Base-by-base conservation (phyloP, 805 yeast genomes). In the Starmera dryadoides region DNA sequence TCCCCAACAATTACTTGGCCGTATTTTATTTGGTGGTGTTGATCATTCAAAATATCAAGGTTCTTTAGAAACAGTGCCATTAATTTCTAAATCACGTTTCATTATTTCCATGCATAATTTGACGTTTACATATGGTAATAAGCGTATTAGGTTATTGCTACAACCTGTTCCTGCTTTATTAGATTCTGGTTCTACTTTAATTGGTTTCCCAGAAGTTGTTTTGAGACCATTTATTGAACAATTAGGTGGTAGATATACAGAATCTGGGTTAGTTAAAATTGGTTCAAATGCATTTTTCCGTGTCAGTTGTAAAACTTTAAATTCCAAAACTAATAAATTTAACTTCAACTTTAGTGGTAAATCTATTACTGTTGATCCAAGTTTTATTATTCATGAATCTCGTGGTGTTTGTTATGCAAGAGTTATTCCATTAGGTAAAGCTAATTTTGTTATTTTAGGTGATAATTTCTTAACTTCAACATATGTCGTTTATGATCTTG, bases 401-500 rank as follows among this genome's bases (percentile, higher is more conserved):
- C 41, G 44, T n/a, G 39, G 41, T 16, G 45, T 14, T 15, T 28
- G 30, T 15, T 28, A 14, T 28, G 30, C 30, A 6, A 28, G 10
- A 6, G 30, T 28, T 11, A 12, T 15, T 17, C 19, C 32, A n/a
- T 17, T 30, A 15, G 32, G 19, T 30, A 11, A n/a, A 9, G 19
- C 17, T 6, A 11, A 15, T 8, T 30, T 16, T 17, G 52, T 68
- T 7, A 62, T 75, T 35, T 58, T 79, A 32, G 86, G 85, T 36
- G 83, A 77, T 52, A 66, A 68, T 44, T 68, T 79, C 48, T 61
- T 79, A 44, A 64, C 78, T 37, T 68, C 73, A 41, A 79, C 81
- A 2, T 82, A 80, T 55, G 68, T 77, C 22, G 86, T 79, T n/a
- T 79, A 72, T 56, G 82, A 83, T 56, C 59, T 79, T 37, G 85